These are phyloP conservation scores for Panicum miliaceum DNA, from an alignment of 176 grass and related monocot species.

Conservation along the genomic window DNA sequence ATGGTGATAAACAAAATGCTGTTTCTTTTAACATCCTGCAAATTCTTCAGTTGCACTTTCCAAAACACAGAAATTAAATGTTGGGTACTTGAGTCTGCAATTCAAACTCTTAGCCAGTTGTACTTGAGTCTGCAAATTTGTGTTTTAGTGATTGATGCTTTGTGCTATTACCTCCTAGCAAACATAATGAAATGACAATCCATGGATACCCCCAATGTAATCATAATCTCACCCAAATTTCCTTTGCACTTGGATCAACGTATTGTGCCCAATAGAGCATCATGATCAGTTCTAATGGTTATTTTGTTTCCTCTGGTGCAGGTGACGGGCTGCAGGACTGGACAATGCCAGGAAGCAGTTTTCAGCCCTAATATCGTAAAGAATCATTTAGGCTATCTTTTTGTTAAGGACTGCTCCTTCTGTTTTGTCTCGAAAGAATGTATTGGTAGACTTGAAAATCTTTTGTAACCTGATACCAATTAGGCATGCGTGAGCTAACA, in stretches of 20 bases:
- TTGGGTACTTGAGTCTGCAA: not conserved
- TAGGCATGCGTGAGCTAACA: not conserved
- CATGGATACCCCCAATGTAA: not conserved
- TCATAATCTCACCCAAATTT: not conserved
- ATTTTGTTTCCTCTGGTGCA: conserved; percentile 1
- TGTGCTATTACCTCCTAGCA: not conserved
- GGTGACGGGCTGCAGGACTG: not conserved
- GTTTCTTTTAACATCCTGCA: too few relatives aligned
- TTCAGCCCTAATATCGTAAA: not conserved
- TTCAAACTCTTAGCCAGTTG: too few relatives aligned
- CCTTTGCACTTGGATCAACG: not conserved
- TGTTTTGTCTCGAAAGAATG: conserved; percentile 21
- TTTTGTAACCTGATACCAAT: conserved; percentile 14
- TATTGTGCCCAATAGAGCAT: not conserved
- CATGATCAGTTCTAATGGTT: not conserved
- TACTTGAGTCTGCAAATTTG: not conserved
- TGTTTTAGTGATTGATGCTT: not conserved
- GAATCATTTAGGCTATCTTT: not conserved
- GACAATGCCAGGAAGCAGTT: not conserved
- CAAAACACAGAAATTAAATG: too few relatives aligned
- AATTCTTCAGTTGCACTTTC: too few relatives aligned
- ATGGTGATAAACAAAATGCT: too few relatives aligned
- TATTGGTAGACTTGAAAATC: conserved; percentile 13
- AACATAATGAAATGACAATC: not conserved
- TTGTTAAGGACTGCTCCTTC: conserved; percentile 15